Percentiles rank a stretch among this genome's conserved stretches.
phyloP scores from a whole-genome alignment of 2,329 filamentous ascomycete genomes.

The Beauveria asiatica region DNA sequence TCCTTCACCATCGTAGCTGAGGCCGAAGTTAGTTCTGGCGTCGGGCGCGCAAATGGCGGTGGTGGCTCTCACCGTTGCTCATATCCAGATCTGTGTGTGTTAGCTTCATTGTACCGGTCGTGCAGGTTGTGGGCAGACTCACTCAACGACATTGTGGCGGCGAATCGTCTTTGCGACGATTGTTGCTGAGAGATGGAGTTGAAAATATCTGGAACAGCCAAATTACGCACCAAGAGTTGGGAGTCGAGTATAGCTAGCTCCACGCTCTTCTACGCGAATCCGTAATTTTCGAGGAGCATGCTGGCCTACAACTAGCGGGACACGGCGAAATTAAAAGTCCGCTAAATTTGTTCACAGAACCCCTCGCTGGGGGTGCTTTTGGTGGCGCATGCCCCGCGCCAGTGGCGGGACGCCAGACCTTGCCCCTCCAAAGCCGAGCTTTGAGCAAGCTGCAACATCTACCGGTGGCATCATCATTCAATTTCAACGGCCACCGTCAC shows the following conservation, averaged over 20 bases:
- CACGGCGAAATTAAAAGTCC: constrained; percentile 12
- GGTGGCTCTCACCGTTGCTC: constrained; percentile 59
- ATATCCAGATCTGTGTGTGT: constrained; percentile 63
- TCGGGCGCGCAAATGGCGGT: constrained; percentile 5
- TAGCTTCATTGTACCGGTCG: constrained; percentile 19
- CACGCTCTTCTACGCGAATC: constrained; percentile 10
- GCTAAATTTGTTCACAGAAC: constrained; percentile 4
- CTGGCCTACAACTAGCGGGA: constrained; percentile 9
- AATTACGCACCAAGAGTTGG: constrained; percentile 3
- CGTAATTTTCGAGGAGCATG: constrained; percentile 18
- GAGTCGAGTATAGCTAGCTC: constrained; percentile 11
- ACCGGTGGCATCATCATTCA: neutral
- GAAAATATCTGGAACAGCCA: constrained; percentile 5
- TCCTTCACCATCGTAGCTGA: constrained; percentile 78
- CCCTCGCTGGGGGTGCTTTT: neutral
- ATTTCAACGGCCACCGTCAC: neutral
- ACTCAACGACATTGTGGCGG: constrained; percentile 18
- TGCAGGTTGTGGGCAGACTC: constrained; percentile 8
- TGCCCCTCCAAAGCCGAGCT: constrained; percentile 2
- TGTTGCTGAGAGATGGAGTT: constrained; percentile 1
- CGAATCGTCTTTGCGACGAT: constrained; percentile 8
- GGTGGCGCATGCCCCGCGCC: constrained; percentile 10
- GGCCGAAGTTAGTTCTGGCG: constrained; percentile 13
- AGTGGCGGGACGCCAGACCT: neutral
- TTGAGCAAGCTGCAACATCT: neutral